Conservation (phyloP, 495 filamentous ascomycete species). For the Geopyxis carbonaria region DNA sequence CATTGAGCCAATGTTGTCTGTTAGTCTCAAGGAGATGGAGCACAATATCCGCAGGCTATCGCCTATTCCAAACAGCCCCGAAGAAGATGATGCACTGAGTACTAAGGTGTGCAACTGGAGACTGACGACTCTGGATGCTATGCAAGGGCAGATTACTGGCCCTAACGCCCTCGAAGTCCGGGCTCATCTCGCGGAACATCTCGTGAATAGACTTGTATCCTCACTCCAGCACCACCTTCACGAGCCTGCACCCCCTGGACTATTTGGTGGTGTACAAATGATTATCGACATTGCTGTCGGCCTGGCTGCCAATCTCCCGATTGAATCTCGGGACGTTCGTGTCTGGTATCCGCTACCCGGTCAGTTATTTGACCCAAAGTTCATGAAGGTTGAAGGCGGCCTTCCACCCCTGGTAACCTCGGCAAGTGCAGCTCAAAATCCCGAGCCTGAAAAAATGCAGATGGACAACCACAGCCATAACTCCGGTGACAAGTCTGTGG, state of each 20-base stretch:
- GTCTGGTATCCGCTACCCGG: slow-evolving; percentile 74
- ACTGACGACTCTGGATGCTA: slow-evolving; percentile 81
- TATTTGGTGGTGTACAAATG: slow-evolving; percentile 69
- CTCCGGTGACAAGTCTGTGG: neutral
- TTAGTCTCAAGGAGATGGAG: slow-evolving; percentile 71
- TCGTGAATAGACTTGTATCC: slow-evolving; percentile 54
- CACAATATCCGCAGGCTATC: slow-evolving; percentile 65
- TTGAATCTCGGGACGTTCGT: slow-evolving; percentile 79
- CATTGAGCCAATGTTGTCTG: slow-evolving; percentile 55
- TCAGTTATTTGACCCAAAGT: slow-evolving; percentile 40
- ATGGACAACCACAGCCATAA: slow-evolving; percentile 32
- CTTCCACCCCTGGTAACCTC: slow-evolving; percentile 46
- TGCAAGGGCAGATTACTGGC: slow-evolving; percentile 51
- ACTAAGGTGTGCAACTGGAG: slow-evolving; percentile 86
- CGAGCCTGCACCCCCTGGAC: slow-evolving; percentile 55
- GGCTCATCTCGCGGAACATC: slow-evolving; percentile 44
- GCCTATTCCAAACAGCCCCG: slow-evolving; percentile 51
- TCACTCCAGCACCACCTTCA: slow-evolving; percentile 52
- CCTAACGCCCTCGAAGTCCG: slow-evolving; percentile 46
- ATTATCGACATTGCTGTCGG: slow-evolving; percentile 84
- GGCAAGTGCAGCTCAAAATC: slow-evolving; percentile 26
- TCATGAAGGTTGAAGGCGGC: slow-evolving; percentile 68
- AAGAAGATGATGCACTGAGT: slow-evolving; percentile 77
- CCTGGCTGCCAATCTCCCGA: slow-evolving; percentile 68
- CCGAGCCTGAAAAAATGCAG: slow-evolving; percentile 28